phyloP scores from a whole-genome alignment of 306 rosid species.

The Quercus engelmannii region DNA sequence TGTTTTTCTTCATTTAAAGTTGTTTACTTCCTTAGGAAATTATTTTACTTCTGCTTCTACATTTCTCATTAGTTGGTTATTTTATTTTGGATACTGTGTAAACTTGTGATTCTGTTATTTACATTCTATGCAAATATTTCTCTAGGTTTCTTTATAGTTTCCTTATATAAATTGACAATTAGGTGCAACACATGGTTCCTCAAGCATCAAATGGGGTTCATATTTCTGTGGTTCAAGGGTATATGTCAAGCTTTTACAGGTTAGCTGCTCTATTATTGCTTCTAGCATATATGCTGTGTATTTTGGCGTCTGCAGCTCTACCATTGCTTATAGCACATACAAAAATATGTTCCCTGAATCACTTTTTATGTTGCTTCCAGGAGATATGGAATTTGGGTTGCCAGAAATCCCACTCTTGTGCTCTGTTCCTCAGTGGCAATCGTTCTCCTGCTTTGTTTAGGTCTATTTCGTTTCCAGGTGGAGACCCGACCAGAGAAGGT shows the following conservation, averaged over 20 bases:
- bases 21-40: too few relatives aligned
- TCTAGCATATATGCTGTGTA: neutral
- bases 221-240: conserved; percentile 66
- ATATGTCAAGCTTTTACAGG: conserved; percentile 78
- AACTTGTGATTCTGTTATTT: conserved; percentile 1
- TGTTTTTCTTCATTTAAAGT: too few relatives aligned
- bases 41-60: too few relatives aligned
- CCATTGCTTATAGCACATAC: conserved; percentile 11
- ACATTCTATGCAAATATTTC: neutral
- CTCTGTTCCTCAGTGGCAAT: conserved; percentile 72
- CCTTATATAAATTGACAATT: conserved; percentile 17
- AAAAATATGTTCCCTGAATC: conserved; percentile 5
- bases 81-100: neutral
- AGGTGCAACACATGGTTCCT: conserved; percentile 41
- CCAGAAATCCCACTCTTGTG: conserved; percentile 69
- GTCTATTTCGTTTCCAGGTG: conserved; percentile 74
- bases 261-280: conserved; percentile 34
- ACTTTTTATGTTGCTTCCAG: conserved; percentile 45
- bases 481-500: conserved; percentile 96
- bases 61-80: too few relatives aligned
- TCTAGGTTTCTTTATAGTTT: conserved; percentile 8
- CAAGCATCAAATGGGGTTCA: conserved; percentile 41
- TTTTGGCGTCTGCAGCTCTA: conserved; percentile 39
- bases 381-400: conserved; percentile 82
- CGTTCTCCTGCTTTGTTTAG: conserved; percentile 73